A percentile compares a stretch with the other conserved stretches of the same genome.
These are phyloP conservation scores for Mesembryanthemum crystallinum DNA, from an alignment of 148 eudicot genomes.

Conservation along the genomic window DNA sequence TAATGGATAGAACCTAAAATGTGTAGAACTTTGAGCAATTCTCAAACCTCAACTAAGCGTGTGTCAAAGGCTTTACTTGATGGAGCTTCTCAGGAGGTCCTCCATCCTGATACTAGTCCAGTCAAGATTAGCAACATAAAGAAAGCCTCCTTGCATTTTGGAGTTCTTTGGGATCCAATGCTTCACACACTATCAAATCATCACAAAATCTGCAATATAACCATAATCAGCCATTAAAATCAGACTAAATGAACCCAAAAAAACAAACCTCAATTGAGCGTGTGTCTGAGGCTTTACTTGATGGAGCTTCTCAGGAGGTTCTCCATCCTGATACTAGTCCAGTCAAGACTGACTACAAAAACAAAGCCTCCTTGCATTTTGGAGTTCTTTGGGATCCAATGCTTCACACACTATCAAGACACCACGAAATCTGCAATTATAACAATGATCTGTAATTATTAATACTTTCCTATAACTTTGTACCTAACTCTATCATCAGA, in stretches of 20 bases:
- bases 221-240: neutral
- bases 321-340: constrained; percentile 99
- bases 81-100: constrained; percentile 99
- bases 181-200: constrained; percentile 69
- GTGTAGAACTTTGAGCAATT: neutral
- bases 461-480: no score
- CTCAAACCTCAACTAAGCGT: constrained; percentile 34
- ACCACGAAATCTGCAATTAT: constrained; percentile 38
- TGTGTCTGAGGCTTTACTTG: constrained; percentile 54
- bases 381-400: constrained; percentile 99
- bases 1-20: constrained; percentile 15
- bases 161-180: constrained; percentile 99
- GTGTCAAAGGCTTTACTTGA: constrained; percentile 56
- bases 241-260: neutral
- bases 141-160: constrained; percentile 96
- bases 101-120: constrained; percentile 99
- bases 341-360: constrained; percentile 48
- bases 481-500: no score
- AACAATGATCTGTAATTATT: constrained; percentile 5
- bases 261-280: constrained; percentile 12
- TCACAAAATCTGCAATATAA: constrained; percentile 36
- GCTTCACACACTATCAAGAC: constrained; percentile 73
- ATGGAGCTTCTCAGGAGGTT: constrained; percentile 99
- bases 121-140: constrained; percentile 48
- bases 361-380: constrained; percentile 91